phyloP scores from a whole-genome alignment of 2,329 filamentous ascomycete genomes.

The Monosporascus ibericus region DNA sequence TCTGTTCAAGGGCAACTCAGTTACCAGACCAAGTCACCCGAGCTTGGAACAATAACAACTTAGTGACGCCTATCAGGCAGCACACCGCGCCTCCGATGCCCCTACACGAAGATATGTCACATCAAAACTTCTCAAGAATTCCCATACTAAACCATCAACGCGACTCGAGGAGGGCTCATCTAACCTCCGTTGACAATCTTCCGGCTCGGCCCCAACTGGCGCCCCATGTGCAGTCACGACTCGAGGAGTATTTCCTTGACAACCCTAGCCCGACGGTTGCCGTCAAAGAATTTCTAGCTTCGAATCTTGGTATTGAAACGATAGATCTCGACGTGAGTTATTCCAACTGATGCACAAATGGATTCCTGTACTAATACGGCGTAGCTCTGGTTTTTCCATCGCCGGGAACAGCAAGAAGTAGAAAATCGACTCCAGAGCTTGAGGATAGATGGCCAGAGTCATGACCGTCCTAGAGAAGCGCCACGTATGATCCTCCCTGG shows the following conservation, averaged over 20 bases:
- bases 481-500: constrained; percentile 45
- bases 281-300: constrained; percentile 47
- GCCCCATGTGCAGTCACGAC: constrained; percentile 40
- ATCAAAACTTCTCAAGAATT: constrained; percentile 30
- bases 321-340: constrained; percentile 41
- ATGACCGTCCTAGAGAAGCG: constrained; percentile 22
- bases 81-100: constrained; percentile 10
- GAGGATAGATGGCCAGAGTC: constrained; percentile 30
- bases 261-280: constrained; percentile 43
- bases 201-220: constrained; percentile 41
- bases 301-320: constrained; percentile 46
- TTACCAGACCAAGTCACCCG: not conserved
- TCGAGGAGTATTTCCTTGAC: constrained; percentile 47
- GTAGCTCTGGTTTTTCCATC: constrained; percentile 47
- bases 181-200: constrained; percentile 27
- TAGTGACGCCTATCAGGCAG: constrained; percentile 5
- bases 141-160: constrained; percentile 42
- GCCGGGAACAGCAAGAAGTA: constrained; percentile 42
- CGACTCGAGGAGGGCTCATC: constrained; percentile 32
- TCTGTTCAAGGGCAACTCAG: not conserved
- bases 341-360: not conserved
- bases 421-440: constrained; percentile 39
- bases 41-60: not conserved
- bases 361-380: constrained; percentile 9
- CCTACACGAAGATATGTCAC: constrained; percentile 13